Base-by-base conservation (phyloP, 2,329 filamentous ascomycete genomes). In the Purpureocillium takamizusanense region DNA sequence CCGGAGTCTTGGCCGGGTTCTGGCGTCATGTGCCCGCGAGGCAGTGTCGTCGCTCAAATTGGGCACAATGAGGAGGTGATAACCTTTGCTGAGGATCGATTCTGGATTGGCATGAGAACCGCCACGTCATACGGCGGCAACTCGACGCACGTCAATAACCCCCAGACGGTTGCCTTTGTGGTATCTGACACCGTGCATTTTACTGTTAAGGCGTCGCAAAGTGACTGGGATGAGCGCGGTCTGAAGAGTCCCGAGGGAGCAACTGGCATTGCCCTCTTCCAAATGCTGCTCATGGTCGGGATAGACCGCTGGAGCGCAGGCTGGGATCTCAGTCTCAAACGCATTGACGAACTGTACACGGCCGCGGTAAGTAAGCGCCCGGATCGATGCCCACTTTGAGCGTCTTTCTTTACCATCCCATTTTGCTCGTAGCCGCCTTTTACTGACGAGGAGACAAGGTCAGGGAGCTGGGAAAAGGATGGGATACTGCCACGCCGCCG, bases 91-190 rank as follows among this genome's bases (percentile, higher is more conserved):
- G 33, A 35, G 10, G 10, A 18, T 3, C 33, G 33, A 29, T 7
- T 28, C 14, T 35, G 33, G 33, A 5, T 35, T 15, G 33, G 33
- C 33, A 17, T 35, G 23, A 14, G 33, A 35, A 35, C 33, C 27
- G 14, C 18, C 5, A 35, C 33, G 33, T 13, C 23, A 1, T 29
- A 35, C 15, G 5, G 9, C n/a, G 7, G 4, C 16, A 8, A 3
- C 5, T 17, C 17, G 11, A 18, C 12, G 21, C 21, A 25, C 3
- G 7, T 25, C 1, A 25, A 35, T 4, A 18, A 35, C 17, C 33
- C 14, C 7, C n/a, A 14, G 2, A 35, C 23, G 5, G 23, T 28
- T 11, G 23, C 14, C 15, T 35, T 35, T 13, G 4, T 27, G 11
- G 7, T n/a, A 3, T 4, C 7, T 2, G 33, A 28, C 10, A 3